Conservation (phyloP, 2,329 filamentous ascomycete species). For the Cytospora mali region DNA sequence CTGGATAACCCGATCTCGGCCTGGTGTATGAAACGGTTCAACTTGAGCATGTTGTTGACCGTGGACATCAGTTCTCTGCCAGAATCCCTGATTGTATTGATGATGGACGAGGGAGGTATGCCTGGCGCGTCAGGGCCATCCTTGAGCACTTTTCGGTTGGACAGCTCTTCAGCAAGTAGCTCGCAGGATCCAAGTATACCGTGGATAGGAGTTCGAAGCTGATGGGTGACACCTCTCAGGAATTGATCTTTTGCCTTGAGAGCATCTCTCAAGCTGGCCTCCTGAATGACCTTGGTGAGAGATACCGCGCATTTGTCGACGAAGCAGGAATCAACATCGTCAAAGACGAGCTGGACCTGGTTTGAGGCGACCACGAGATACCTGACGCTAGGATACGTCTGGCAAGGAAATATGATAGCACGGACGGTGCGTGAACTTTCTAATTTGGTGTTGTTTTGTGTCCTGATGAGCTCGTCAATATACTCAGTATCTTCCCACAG, state of each 20-base stretch:
- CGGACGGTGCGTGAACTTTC: constrained; percentile 36
- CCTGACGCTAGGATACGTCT: constrained; percentile 36
- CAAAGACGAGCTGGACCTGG: constrained; percentile 47
- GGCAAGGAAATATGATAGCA: constrained; percentile 41
- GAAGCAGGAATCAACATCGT: constrained; percentile 51
- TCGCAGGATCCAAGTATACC: constrained; percentile 45
- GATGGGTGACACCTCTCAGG: constrained; percentile 48
- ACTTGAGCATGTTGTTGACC: constrained; percentile 48
- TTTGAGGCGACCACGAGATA: constrained; percentile 44
- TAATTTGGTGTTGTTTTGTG: constrained; percentile 37
- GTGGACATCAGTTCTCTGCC: constrained; percentile 48
- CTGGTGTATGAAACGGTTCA: constrained; percentile 39
- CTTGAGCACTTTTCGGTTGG: constrained; percentile 29
- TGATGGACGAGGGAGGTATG: constrained; percentile 31
- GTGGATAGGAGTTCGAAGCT: constrained; percentile 51
- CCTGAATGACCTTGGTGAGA: constrained; percentile 43
- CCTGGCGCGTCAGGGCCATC: background rate
- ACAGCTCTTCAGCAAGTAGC: constrained; percentile 46
- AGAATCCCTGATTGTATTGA: constrained; percentile 42
- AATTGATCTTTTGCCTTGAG: constrained; percentile 48
- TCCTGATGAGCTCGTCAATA: constrained; percentile 43
- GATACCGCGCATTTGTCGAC: constrained; percentile 44
- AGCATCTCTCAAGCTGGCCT: constrained; percentile 42
- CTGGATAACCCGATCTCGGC: constrained; percentile 37
- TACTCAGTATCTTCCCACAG: constrained; percentile 48